Conservation (phyloP, 371 early-diverging fungal species). For the Mortierella sp. region DNA sequence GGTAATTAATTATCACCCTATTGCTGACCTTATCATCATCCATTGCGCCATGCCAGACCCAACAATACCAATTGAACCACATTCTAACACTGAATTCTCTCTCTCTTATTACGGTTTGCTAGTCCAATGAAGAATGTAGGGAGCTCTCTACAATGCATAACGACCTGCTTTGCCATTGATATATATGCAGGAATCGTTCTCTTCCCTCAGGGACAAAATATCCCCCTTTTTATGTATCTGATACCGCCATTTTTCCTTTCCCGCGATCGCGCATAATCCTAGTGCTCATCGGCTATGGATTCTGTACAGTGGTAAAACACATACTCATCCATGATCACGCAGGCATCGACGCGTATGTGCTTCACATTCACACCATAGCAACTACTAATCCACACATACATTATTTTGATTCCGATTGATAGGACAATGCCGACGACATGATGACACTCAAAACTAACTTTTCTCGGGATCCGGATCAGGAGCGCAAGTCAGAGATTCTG, state of each 20-base stretch:
- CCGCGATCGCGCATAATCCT: background rate
- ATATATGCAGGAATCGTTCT: background rate
- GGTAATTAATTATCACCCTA: constrained; percentile 40
- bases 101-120: background rate
- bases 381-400: too few relatives aligned
- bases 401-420: background rate
- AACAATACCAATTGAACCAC: background rate
- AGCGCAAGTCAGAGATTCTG: constrained; percentile 61
- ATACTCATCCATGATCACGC: too few relatives aligned
- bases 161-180: background rate
- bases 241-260: background rate
- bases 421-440: constrained; percentile 66
- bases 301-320: constrained; percentile 71
- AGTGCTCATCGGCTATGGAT: constrained; percentile 62
- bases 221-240: background rate
- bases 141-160: background rate
- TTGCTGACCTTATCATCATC: too few relatives aligned
- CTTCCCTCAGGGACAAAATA: background rate
- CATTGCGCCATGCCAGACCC: background rate
- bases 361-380: too few relatives aligned
- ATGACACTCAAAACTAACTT: constrained; percentile 70
- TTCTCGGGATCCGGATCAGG: constrained; percentile 66
- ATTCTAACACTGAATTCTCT: background rate
- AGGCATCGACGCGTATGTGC: too few relatives aligned
- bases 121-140: constrained; percentile 79